These are phyloP conservation scores for Mortierella polycephala DNA, from an alignment of 371 early-diverging fungal genomes.

Conservation along the genomic window DNA sequence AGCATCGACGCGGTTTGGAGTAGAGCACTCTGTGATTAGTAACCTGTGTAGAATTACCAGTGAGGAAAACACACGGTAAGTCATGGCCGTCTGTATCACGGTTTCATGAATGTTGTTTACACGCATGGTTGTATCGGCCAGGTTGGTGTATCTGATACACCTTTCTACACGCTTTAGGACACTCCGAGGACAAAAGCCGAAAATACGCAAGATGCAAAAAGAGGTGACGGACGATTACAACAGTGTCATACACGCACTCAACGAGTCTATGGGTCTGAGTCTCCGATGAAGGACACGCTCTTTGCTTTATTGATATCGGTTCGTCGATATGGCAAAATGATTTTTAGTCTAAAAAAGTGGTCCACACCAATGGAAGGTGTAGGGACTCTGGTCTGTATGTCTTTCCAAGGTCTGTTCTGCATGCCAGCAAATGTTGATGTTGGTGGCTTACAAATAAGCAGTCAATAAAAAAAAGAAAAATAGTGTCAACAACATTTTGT, in stretches of 20 bases:
- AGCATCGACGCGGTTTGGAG: constrained; percentile 41
- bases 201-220: constrained; percentile 10
- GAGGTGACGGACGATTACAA: constrained; percentile 21
- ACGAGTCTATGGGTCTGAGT: constrained; percentile 43
- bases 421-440: neutral
- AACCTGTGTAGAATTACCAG: constrained; percentile 28
- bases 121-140: too few relatives aligned
- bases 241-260: constrained; percentile 27
- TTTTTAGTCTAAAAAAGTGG: too few relatives aligned
- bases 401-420: too few relatives aligned
- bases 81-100: neutral
- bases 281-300: constrained; percentile 7
- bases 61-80: constrained; percentile 28
- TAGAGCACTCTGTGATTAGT: constrained; percentile 46
- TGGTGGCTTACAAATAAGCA: constrained; percentile 22
- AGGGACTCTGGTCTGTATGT: too few relatives aligned
- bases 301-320: too few relatives aligned
- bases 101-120: too few relatives aligned
- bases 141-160: neutral
- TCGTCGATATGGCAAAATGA: too few relatives aligned
- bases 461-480: constrained; percentile 14
- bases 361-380: too few relatives aligned
- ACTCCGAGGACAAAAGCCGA: constrained; percentile 9
- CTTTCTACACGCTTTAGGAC: constrained; percentile 5
- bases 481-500: constrained; percentile 5